Evolutionary conservation across 495 filamentous ascomycete species (phyloP).

Genomic region (Penicillium samsonianum): DNA sequence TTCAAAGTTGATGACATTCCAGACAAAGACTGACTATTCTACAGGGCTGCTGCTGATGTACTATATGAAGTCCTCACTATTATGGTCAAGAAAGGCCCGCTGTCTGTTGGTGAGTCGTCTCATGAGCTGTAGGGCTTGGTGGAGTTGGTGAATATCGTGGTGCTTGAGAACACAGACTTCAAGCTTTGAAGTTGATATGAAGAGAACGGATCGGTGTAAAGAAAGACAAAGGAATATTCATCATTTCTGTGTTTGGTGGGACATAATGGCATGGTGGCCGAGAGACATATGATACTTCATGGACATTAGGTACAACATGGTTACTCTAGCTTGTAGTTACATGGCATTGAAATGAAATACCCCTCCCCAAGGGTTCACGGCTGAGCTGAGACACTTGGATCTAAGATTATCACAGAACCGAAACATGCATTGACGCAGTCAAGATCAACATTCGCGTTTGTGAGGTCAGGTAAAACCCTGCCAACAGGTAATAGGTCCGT

Average conservation of each 20-base stretch:
- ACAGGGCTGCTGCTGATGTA: slow-evolving; percentile 62
- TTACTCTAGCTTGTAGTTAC: no score
- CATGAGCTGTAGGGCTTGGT: slow-evolving; percentile 12
- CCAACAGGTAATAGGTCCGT: not conserved
- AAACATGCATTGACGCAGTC: not conserved
- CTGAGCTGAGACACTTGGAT: not conserved
- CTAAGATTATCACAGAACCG: not conserved
- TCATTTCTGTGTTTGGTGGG: no score
- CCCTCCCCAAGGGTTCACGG: not conserved
- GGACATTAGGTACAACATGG: no score
- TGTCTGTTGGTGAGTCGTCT: slow-evolving; percentile 30
- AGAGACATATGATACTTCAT: no score
- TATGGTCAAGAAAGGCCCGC: slow-evolving; percentile 63
- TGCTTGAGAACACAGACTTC: not conserved
- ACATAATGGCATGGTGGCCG: no score
- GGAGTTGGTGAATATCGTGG: not conserved
- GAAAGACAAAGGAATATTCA: no score
- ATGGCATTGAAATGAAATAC: not conserved
- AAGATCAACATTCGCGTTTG: not conserved
- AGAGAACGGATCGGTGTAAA: no score
- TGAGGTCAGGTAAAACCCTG: not conserved
- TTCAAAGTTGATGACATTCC: not conserved
- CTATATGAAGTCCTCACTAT: slow-evolving; percentile 66
- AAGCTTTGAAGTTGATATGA: not conserved
- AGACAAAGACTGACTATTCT: not conserved